Evolutionary conservation across 352 stramenopile genomes (phyloP), one percentile per base, ranked within the genome.

Genomic region (Pythium vanterpoolii): DNA sequence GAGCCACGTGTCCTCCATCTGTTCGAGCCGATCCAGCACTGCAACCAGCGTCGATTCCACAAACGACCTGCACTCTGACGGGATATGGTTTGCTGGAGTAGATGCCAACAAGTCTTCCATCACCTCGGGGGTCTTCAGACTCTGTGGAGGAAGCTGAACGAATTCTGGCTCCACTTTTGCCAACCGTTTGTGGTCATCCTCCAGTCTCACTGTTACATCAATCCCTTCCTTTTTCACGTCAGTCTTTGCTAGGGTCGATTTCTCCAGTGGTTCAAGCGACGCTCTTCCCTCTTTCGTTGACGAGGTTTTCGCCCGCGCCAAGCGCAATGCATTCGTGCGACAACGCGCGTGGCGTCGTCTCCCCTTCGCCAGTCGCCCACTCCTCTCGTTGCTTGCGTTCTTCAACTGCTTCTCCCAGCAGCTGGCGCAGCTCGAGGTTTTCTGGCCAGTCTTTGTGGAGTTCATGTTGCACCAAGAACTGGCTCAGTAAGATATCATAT

Each of bases 1-100:
- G 11, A 62, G 8, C 56, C 56, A 62, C 36, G 46, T 40, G 23
- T 42, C 56, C 36, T 62, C 44, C 23, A 62, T 48, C 4, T 44
- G n/a, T 4, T 16, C 46, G 5, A 62, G n/a, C 16, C 45, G 56
- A 6, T 55, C 46, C 14, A 56, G 11, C 34, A 62, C 56, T 0
- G 56, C 33, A 3, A 56, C 34, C 16, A 62, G 11, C 44, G 44
- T 56, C 33, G 56, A 56, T n/a, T 56, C 34, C 13, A 62, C 34
- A 21, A 56, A 62, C 10, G 56, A 28, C 8, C 45, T 44, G 9
- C 54, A 30, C 27, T 42, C 23, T 0, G 51, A 43, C 38, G 39
- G 40, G 0, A 38, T 46, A 4, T 27, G 21, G 14, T 16, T 46
- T 6, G 21, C 10, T 13, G 33, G 33, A 10, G 21, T 27, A 2